Evolutionary conservation across 2,329 filamentous ascomycete species (phyloP), one percentile per base, ranked within the genome.

Genomic region (Rhynchosporium secalis): DNA sequence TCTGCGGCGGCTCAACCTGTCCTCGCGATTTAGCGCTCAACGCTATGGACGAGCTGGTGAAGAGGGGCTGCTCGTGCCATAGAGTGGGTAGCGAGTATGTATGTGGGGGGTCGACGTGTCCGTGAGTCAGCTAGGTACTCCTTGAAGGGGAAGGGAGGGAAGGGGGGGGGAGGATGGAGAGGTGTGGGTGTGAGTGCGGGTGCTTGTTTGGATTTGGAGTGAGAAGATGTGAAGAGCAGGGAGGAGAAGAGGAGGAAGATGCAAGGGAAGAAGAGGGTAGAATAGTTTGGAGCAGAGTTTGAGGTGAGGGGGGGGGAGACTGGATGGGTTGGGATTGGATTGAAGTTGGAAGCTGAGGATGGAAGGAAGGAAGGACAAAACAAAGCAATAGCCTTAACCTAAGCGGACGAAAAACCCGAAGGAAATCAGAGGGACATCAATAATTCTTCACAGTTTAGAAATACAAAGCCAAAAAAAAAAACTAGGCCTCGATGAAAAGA

Each of bases 81-180:
- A 55, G 40, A 31, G 36, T 55, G 3, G 51, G 51, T 8, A 31
- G 40, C 40, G 51, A 55, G 26, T 51, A 51, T 51, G 31, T 31
- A 4, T 51, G 48, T 31, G 48, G 48, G 7, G 48, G 48, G 4
- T 29, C 26, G 54, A 64, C 58, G 31, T 64, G 55, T 57, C 58
- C 26, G 47, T 49, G 20, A 20, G 20, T 20, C 20, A 20, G 20
- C 20, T 20, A 20, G 20, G 20, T 20, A 20, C 20, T 20, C 20
- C 20, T 20, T 20, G 20, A 20, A 20, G 43, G 15, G 15, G 43
- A 45, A 45, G 43, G 43, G n/a, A 20, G 13, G 12, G 40, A 9
- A n/a, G 40, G 4, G 4, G 7, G 7, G 15, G 8, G 4, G 12
- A 15, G 4, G 12, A 43, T 43, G 8, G 40, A 43, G 7, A 40